Conservation (phyloP, 2,329 filamentous ascomycete genomes). For the Exophiala mesophila region DNA sequence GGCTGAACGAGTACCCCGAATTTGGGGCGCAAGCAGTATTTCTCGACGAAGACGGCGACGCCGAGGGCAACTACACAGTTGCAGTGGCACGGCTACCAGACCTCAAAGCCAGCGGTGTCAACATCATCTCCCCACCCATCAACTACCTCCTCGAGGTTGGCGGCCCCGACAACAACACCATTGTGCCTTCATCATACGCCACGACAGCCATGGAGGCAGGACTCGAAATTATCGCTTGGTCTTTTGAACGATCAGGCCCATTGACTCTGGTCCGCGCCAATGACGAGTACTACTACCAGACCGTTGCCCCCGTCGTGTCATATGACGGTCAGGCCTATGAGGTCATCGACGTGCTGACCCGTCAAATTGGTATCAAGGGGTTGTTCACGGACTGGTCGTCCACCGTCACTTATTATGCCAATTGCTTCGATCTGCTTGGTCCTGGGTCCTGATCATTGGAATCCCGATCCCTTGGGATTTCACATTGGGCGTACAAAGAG, state of each 20-base stretch:
- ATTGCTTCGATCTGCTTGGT: slow-evolving; percentile 52
- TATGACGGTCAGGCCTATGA: slow-evolving; percentile 64
- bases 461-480: too few species aligned
- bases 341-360: slow-evolving; percentile 60
- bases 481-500: too few species aligned
- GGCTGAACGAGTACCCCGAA: slow-evolving; percentile 57
- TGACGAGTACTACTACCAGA: slow-evolving; percentile 48
- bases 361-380: slow-evolving; percentile 55
- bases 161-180: slow-evolving; percentile 43
- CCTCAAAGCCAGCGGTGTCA: slow-evolving; percentile 55
- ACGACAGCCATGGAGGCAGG: slow-evolving; percentile 55
- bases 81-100: slow-evolving; percentile 54
- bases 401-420: slow-evolving; percentile 66
- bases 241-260: slow-evolving; percentile 61
- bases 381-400: slow-evolving; percentile 68
- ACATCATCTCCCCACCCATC: slow-evolving; percentile 59
- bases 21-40: slow-evolving; percentile 60
- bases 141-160: slow-evolving; percentile 55
- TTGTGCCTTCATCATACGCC: slow-evolving; percentile 62
- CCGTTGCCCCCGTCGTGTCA: slow-evolving; percentile 51
- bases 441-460: slow-evolving; percentile 8
- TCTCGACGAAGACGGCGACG: slow-evolving; percentile 59
- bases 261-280: slow-evolving; percentile 47
- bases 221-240: slow-evolving; percentile 64
- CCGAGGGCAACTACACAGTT: slow-evolving; percentile 45